These are phyloP conservation scores for Penicillium roqueforti DNA, from an alignment of 495 filamentous ascomycete genomes.

Conservation along the genomic window DNA sequence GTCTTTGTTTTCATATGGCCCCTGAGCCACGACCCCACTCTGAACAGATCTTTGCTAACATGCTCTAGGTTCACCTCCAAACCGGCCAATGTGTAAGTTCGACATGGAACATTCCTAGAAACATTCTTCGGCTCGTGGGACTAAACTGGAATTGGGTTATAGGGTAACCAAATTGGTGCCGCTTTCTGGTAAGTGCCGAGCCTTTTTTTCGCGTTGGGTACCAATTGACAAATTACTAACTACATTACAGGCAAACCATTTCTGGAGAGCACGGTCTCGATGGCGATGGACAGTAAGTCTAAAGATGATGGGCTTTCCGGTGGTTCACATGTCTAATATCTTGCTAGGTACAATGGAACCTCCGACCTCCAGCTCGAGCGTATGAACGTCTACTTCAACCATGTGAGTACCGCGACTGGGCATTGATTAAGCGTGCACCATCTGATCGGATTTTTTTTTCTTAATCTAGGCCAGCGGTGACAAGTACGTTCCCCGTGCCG, in stretches of 20 bases:
- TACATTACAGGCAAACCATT: constrained; percentile 75
- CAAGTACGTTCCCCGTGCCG: constrained; percentile 99
- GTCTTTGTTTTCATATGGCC: constrained; percentile 32
- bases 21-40: constrained; percentile 46
- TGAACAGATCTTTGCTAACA: constrained; percentile 30
- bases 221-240: constrained; percentile 32
- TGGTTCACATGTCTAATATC: constrained; percentile 28
- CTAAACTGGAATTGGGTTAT: constrained; percentile 32
- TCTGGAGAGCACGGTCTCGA: constrained; percentile 99
- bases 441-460: constrained; percentile 14
- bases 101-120: constrained; percentile 9
- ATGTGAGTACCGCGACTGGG: constrained; percentile 54
- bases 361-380: constrained; percentile 99
- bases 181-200: constrained; percentile 79
- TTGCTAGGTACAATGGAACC: constrained; percentile 83
- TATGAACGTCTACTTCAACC: constrained; percentile 99
- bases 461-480: constrained; percentile 73
- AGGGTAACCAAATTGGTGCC: constrained; percentile 99
- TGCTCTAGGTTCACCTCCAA: constrained; percentile 85
- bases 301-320: constrained; percentile 14
- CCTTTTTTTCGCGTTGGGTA: constrained; percentile 6
- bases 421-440: not conserved
- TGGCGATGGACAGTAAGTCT: constrained; percentile 81
- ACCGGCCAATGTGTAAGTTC: constrained; percentile 94
- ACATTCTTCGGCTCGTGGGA: constrained; percentile 7